Evolutionary conservation across 805 yeast genomes (phyloP).

Genomic region (Saturnispora ahearnii): DNA sequence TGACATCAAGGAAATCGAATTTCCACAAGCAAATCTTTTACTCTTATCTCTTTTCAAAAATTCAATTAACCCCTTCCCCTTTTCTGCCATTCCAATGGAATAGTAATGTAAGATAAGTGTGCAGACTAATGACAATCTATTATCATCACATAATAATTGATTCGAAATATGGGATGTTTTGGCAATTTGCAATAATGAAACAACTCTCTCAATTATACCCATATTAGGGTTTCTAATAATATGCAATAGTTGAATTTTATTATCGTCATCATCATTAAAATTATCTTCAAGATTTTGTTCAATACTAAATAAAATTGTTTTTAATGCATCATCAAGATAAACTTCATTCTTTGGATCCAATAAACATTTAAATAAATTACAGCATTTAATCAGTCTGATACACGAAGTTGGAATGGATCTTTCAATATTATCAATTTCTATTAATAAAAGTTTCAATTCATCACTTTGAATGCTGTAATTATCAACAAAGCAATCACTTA

Average conservation of each 20-base stretch:
- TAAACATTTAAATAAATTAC: conserved; percentile 22
- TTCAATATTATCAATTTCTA: conserved; percentile 7
- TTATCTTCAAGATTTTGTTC: conserved; percentile 16
- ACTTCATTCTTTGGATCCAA: conserved; percentile 19
- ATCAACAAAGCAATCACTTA: conserved; percentile 5
- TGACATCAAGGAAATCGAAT: conserved; percentile 23
- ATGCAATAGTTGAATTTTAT: background rate
- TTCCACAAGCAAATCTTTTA: conserved; percentile 9
- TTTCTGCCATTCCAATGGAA: conserved; percentile 14
- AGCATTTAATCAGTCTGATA: conserved; percentile 22
- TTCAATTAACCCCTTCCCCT: conserved; percentile 20
- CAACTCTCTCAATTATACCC: conserved; percentile 1
- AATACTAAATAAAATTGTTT: conserved; percentile 18
- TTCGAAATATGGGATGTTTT: background rate
- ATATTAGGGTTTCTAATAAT: conserved; percentile 6
- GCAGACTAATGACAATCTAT: conserved; percentile 25
- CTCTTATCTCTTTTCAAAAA: conserved; percentile 17
- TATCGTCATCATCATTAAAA: background rate
- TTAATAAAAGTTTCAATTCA: background rate
- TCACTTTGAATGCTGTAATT: conserved; percentile 3
- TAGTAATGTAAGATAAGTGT: conserved; percentile 24
- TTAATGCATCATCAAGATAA: conserved; percentile 19
- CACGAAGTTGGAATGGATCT: conserved; percentile 20
- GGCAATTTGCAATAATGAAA: conserved; percentile 1
- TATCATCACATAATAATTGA: conserved; percentile 21